Base-by-base conservation (phyloP, 2,329 filamentous ascomycete species). In the Sporothrix luriei region DNA sequence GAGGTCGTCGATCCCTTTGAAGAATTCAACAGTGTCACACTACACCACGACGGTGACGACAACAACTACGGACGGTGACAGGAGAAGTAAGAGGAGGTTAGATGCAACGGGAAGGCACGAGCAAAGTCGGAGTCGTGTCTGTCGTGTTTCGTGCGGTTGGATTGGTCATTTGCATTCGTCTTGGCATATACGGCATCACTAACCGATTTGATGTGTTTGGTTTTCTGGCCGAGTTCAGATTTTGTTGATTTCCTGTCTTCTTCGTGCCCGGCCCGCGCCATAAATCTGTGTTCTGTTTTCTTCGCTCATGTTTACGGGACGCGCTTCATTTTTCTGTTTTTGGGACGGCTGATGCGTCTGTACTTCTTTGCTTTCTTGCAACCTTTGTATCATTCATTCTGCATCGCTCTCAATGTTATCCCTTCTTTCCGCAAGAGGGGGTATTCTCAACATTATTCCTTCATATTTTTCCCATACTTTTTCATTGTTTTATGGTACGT, bases 1-100 rank as follows among this genome's bases (percentile, higher is more conserved):
- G 94, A 97, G 77, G 64, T 71, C 33, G 84, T 87, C 3, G 95
- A 99, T 84, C 95, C 95, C 1, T 99, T 99, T 78, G 92, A 97
- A 80, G 95, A 98, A 79, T 99, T 99, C 81, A 99, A 98, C 84
- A 97, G 93, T 78, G 94, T 99, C 54, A 99, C 95, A 66, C 84
- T 99, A 72, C 94, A 98, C 79, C 95, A 99, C 77, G 95, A 98
- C 69, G 95, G 93, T 19, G 94, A 97, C 74, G 91, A 88, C 70
- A 77, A 81, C 68, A 76, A 57, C 59, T 73, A 75, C 69, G 73
- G 73, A 62, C 66, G 72, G 72, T 73, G 70, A 71, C 46, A 26
- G 43, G 6, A n/a, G 4, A 4, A 68, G 66, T 68, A 26, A 16
- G 10, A 1, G 51, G 29, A 14, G n/a, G 26, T 13, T 33, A 33